Conservation (phyloP, 352 stramenopile genomes). For the Pythium phragmitis region DNA sequence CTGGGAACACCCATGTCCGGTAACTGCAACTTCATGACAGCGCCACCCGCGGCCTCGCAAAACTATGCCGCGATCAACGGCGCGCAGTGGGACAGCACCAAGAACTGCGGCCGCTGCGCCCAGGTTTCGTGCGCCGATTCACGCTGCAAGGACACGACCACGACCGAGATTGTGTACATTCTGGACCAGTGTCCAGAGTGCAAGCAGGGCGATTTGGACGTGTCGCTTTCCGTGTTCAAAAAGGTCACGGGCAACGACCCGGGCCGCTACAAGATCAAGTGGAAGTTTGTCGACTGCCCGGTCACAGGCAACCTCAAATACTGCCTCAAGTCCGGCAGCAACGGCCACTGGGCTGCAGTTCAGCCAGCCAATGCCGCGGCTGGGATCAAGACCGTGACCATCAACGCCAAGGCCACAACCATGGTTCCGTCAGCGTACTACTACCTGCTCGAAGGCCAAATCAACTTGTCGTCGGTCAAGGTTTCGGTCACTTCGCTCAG, state of each 20-base stretch:
- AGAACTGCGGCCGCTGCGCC: conserved; percentile 39
- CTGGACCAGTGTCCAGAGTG: conserved; percentile 62
- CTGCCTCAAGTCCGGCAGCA: conserved; percentile 57
- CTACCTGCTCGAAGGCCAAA: conserved; percentile 32
- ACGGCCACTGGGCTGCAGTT: conserved; percentile 51
- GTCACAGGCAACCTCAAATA: conserved; percentile 36
- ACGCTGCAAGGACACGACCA: conserved; percentile 27
- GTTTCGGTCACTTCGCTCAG: conserved; percentile 55
- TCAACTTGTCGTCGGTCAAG: conserved; percentile 33
- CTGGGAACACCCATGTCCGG: conserved; percentile 10
- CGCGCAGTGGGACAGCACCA: conserved; percentile 45
- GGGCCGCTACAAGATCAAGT: conserved; percentile 30
- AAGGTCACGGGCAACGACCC: conserved; percentile 33
- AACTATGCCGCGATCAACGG: conserved; percentile 67
- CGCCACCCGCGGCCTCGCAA: conserved; percentile 27
- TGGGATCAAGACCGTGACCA: conserved; percentile 45
- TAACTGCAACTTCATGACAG: conserved; percentile 67
- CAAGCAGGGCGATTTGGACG: conserved; percentile 44
- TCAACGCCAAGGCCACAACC: conserved; percentile 47
- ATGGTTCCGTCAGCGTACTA: conserved; percentile 60
- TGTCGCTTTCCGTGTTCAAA: conserved; percentile 41
- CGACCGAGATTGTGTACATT: conserved; percentile 59
- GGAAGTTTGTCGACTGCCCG: conserved; percentile 42
- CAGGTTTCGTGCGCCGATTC: conserved; percentile 41
- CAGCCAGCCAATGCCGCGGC: conserved; percentile 53